Percentiles rank a stretch among this genome's conserved stretches.
Evolutionary conservation across 2,329 filamentous ascomycete species (phyloP).

Genomic region (Penicillium brevicompactum): DNA sequence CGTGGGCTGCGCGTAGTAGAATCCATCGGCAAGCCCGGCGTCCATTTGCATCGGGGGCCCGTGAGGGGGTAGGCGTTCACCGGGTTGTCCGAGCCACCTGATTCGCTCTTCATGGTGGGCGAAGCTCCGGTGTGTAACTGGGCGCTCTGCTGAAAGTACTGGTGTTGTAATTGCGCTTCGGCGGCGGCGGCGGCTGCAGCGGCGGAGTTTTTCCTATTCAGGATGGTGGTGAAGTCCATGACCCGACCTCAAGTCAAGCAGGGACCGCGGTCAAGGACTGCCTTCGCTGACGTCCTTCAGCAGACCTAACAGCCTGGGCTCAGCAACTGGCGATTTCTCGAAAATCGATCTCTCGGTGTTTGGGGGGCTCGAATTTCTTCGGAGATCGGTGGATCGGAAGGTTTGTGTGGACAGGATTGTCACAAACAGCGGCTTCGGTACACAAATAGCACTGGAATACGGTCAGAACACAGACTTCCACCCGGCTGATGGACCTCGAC

Average conservation of each 20-base stretch:
- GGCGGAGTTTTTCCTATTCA: conserved; percentile 53
- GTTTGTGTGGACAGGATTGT: background rate
- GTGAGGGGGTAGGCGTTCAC: conserved; percentile 61
- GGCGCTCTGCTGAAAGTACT: conserved; percentile 45
- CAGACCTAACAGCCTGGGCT: conserved; percentile 13
- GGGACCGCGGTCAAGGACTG: conserved; percentile 35
- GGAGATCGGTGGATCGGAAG: background rate
- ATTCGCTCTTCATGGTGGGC: conserved; percentile 62
- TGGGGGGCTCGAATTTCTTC: conserved; percentile 9
- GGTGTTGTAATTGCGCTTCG: conserved; percentile 48
- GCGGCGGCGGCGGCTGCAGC: conserved; percentile 45
- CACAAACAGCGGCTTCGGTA: background rate
- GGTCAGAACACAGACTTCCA: background rate
- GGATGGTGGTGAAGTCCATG: conserved; percentile 57
- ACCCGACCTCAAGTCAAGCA: conserved; percentile 37
- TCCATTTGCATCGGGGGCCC: conserved; percentile 56
- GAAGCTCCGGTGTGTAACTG: conserved; percentile 43
- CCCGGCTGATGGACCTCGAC: background rate
- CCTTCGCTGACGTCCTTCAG: conserved; percentile 22
- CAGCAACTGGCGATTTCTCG: background rate
- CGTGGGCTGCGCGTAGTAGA: conserved; percentile 26
- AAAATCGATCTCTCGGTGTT: background rate
- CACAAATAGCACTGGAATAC: background rate
- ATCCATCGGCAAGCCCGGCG: conserved; percentile 24
- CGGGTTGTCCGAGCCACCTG: conserved; percentile 58